Evolutionary conservation across 1,284 basidiomycete species (phyloP).

Genomic region (Tilletia caries): DNA sequence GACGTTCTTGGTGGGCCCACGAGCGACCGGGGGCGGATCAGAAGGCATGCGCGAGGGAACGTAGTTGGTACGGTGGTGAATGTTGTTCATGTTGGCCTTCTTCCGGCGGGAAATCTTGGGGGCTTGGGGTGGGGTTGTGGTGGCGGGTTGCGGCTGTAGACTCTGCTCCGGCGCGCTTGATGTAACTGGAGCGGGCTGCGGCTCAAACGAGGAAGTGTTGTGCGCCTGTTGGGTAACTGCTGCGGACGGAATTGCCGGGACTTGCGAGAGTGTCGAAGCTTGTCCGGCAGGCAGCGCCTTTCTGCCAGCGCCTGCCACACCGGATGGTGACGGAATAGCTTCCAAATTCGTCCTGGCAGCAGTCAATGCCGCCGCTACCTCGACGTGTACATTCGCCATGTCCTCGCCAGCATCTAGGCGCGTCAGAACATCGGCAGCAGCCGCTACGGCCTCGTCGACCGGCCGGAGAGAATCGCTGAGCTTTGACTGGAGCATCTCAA

Average conservation of each 20-base stretch:
- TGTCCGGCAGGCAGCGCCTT: not conserved
- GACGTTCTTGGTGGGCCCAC: slow-evolving; percentile 4
- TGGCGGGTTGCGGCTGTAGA: not conserved
- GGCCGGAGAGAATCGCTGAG: slow-evolving; percentile 2
- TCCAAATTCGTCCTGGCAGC: slow-evolving; percentile 5
- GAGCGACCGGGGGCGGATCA: not conserved
- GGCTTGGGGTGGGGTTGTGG: slow-evolving; percentile 1
- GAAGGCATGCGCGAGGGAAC: slow-evolving; percentile 41
- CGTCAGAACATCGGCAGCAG: slow-evolving; percentile 4
- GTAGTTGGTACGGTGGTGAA: slow-evolving; percentile 52
- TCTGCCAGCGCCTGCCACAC: not conserved
- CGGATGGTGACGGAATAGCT: not conserved
- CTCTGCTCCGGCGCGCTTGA: not conserved
- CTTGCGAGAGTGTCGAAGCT: not conserved
- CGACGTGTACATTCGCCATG: not conserved
- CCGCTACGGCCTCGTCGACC: slow-evolving; percentile 12
- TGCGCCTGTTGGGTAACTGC: not conserved
- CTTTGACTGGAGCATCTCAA: slow-evolving; percentile 6
- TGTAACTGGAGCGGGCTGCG: not conserved
- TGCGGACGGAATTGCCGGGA: not conserved
- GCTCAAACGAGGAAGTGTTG: not conserved
- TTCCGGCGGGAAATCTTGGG: slow-evolving; percentile 34
- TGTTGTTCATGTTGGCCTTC: slow-evolving; percentile 53
- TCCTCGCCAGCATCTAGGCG: slow-evolving; percentile 13
- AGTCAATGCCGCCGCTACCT: not conserved